These are phyloP conservation scores for Stramenopiles sp. DNA, from an alignment of 352 stramenopile genomes.

Conservation along the genomic window DNA sequence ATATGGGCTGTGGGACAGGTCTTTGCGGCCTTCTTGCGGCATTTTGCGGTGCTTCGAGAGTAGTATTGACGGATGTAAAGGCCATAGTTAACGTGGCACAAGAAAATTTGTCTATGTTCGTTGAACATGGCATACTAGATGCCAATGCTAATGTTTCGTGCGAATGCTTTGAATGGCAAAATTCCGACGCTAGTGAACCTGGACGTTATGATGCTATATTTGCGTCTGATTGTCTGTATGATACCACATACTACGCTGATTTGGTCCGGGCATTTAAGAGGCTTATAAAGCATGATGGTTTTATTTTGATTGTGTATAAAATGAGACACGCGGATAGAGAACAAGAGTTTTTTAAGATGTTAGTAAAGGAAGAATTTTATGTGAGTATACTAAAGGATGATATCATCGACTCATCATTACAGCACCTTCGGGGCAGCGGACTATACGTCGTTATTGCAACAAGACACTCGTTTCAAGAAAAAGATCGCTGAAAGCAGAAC, in stretches of 20 bases:
- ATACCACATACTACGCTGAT: not conserved
- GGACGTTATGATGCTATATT: not conserved
- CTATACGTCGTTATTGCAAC: not conserved
- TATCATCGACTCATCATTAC: not conserved
- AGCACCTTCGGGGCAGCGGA: not conserved
- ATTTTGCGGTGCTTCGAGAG: not conserved
- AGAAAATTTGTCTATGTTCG: not conserved
- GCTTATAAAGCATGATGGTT: not conserved
- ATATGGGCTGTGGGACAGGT: constrained; percentile 4
- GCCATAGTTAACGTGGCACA: not conserved
- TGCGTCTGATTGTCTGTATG: constrained; percentile 9
- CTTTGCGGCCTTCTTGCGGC: not conserved
- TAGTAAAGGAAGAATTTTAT: not conserved
- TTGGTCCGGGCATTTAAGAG: not conserved
- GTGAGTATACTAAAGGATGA: not conserved
- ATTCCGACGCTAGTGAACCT: not conserved
- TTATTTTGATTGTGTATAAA: constrained; percentile 9
- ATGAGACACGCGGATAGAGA: not conserved
- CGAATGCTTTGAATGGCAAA: not conserved
- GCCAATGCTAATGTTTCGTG: not conserved
- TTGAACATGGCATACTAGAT: not conserved
- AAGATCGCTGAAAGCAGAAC: no score
- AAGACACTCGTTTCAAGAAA: no score
- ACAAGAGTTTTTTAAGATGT: not conserved
- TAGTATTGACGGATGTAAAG: not conserved